Evolutionary conservation across 768 basidiomycete genomes (phyloP), one percentile per base, ranked within the genome.

Genomic region (Lactarius quietus): DNA sequence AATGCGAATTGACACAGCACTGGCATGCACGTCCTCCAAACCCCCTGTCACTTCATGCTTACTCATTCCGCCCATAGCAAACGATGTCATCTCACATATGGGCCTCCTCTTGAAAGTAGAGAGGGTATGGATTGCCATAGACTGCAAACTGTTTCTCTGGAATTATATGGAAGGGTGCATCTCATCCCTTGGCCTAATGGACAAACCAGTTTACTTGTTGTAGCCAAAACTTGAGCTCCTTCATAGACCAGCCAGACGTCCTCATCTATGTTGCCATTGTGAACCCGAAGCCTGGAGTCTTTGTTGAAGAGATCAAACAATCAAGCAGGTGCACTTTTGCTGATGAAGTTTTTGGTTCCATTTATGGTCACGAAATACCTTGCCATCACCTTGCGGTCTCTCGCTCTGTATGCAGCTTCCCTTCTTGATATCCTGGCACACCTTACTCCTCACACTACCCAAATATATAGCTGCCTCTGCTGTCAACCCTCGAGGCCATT

Each of bases 91-190:
- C 29, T 86, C 90, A 20, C 88, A 91, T 72, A 90, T 97, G 89
- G 95, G 95, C 10, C 77, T 99, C 60, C 84, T 98, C 73, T 88
- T 93, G 29, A 92, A 95, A 71, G 92, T 98, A 67, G 93, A 96
- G 70, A 85, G 94, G 54, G 95, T 91, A 0, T 99, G 95, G 94
- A 89, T 98, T 68, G 90, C 93, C 12, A 90, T 96, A 64, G 94
- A 98, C 77, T 87, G 95, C 75, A 92, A 93, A 71, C 80, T 99
- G 38, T 92, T 97, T 72, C 79, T 99, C 29, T 98, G 97, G 97
- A 94, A 99, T 76, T 99, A 97, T 74, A 79, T 87, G 39, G 92
- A 96, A 70, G 93, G 94, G 95, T 96, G 70, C 62, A 89, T 48
- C 29, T 51, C 65, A 41, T 41, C 6, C 45, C 60, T 17, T 59